phyloP scores from a whole-genome alignment of 1,139 yeast genomes.

The Saccharomycopsis hybrid region DNA sequence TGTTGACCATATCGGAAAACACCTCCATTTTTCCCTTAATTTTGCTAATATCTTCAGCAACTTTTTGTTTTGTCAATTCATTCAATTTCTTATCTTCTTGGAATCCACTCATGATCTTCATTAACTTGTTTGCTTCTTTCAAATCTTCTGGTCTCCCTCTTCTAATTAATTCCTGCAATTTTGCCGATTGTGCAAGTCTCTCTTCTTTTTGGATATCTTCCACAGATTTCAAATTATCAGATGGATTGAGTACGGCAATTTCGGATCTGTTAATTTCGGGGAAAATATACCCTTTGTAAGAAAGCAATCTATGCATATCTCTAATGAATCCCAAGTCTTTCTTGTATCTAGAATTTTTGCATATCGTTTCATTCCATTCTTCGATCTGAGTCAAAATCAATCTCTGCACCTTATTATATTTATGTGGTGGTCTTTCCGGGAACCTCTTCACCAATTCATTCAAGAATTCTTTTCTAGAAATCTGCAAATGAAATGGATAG shows the following conservation, averaged over 20 bases:
- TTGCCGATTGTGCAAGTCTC: conserved; percentile 87
- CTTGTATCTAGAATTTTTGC: conserved; percentile 82
- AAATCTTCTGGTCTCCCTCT: conserved; percentile 94
- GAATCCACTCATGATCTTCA: conserved; percentile 98
- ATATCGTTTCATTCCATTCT: conserved; percentile 96
- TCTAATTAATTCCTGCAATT: conserved; percentile 89
- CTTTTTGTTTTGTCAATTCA: conserved; percentile 66
- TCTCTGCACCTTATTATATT: conserved; percentile 78
- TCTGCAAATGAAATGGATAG: conserved; percentile 91
- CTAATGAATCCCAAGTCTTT: conserved; percentile 88
- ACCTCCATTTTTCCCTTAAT: conserved; percentile 85
- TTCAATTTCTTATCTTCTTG: conserved; percentile 61
- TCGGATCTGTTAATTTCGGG: conserved; percentile 90
- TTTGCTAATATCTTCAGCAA: conserved; percentile 79
- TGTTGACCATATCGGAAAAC: conserved; percentile 76
- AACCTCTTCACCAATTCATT: conserved; percentile 89
- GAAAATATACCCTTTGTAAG: conserved; percentile 83
- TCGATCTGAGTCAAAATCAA: conserved; percentile 85
- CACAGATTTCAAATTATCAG: conserved; percentile 80
- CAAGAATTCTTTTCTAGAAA: conserved; percentile 88
- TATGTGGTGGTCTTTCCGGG: conserved; percentile 90
- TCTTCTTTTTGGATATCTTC: conserved; percentile 92
- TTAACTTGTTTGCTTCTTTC: conserved; percentile 90
- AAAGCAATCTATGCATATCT: conserved; percentile 89
- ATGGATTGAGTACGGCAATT: conserved; percentile 89